Conservation (phyloP, 2,329 filamentous ascomycete genomes). For the Huntiella savannae region DNA sequence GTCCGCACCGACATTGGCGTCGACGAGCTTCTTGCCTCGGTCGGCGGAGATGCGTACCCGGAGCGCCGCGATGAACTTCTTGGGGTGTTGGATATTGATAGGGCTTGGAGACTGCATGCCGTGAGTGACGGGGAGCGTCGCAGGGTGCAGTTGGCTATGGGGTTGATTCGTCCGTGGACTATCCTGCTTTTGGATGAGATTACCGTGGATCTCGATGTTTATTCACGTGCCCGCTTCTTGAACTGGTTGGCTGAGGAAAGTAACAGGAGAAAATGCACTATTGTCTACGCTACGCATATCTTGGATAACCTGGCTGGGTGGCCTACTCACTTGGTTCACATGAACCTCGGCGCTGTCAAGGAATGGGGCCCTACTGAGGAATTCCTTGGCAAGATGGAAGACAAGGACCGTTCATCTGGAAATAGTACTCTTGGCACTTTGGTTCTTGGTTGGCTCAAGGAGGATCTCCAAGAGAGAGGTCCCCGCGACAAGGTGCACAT, state of each 20-base stretch:
- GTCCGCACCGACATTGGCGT: constrained; percentile 92
- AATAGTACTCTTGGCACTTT: constrained; percentile 77
- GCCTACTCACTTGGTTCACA: constrained; percentile 91
- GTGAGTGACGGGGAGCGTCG: constrained; percentile 84
- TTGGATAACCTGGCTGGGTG: constrained; percentile 85
- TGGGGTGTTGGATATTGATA: constrained; percentile 75
- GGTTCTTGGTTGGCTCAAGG: constrained; percentile 69
- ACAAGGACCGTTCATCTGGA: constrained; percentile 27
- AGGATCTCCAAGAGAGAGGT: constrained; percentile 61
- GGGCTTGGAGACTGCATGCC: constrained; percentile 85
- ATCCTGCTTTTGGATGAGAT: constrained; percentile 88
- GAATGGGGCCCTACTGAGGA: constrained; percentile 60
- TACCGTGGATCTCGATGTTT: constrained; percentile 84
- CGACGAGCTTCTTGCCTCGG: constrained; percentile 59
- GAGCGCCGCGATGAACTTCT: constrained; percentile 75
- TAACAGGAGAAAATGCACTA: constrained; percentile 60
- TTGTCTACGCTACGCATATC: constrained; percentile 96
- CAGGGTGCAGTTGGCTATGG: constrained; percentile 91
- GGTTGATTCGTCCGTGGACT: constrained; percentile 74
- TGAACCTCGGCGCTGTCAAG: constrained; percentile 76
- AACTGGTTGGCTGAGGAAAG: constrained; percentile 76
- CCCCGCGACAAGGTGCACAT: constrained; percentile 43
- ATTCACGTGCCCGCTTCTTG: constrained; percentile 70
- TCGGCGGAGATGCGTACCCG: constrained; percentile 71
- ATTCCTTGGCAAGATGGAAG: constrained; percentile 39